These are phyloP conservation scores for Calcarisporium arbuscula DNA, from an alignment of 2,329 filamentous ascomycete species.

Conservation along the genomic window DNA sequence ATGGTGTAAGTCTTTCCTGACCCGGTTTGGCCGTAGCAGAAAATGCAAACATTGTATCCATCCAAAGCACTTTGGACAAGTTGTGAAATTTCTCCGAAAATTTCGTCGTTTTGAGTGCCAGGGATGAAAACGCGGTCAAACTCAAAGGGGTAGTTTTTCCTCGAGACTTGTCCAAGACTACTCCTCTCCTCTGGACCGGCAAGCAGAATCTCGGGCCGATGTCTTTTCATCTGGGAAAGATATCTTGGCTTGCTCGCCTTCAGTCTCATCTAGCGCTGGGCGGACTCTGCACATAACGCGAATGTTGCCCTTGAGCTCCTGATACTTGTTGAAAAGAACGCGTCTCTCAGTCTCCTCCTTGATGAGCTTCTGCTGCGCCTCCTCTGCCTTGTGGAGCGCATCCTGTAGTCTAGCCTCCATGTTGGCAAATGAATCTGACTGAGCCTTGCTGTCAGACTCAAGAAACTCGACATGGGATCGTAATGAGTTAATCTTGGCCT, in stretches of 20 bases:
- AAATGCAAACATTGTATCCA: conserved; percentile 97
- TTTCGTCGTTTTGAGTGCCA: conserved; percentile 67
- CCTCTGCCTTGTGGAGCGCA: conserved; percentile 62
- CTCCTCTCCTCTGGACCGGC: conserved; percentile 78
- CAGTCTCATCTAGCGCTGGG: conserved; percentile 54
- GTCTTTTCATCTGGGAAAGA: conserved; percentile 78
- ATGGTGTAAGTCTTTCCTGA: conserved; percentile 97
- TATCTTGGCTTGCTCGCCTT: conserved; percentile 66
- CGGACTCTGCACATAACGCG: conserved; percentile 96
- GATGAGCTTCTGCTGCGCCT: conserved; percentile 73
- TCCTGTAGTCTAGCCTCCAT: conserved; percentile 78
- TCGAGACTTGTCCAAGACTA: conserved; percentile 66
- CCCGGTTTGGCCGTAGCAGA: conserved; percentile 96
- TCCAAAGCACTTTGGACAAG: conserved; percentile 94
- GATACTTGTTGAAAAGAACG: conserved; percentile 94
- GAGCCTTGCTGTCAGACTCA: conserved; percentile 82
- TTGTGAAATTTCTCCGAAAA: conserved; percentile 95
- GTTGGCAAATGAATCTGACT: conserved; percentile 76
- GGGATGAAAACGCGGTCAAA: conserved; percentile 93
- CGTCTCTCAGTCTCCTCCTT: conserved; percentile 86
- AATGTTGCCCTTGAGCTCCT: conserved; percentile 97
- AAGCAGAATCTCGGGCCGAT: conserved; percentile 77
- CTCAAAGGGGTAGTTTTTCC: conserved; percentile 77
- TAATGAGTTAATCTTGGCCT: conserved; percentile 68
- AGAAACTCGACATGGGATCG: conserved; percentile 81